Evolutionary conservation across 1,139 yeast genomes (phyloP).

Genomic region (Meyerozyma smithsonii): DNA sequence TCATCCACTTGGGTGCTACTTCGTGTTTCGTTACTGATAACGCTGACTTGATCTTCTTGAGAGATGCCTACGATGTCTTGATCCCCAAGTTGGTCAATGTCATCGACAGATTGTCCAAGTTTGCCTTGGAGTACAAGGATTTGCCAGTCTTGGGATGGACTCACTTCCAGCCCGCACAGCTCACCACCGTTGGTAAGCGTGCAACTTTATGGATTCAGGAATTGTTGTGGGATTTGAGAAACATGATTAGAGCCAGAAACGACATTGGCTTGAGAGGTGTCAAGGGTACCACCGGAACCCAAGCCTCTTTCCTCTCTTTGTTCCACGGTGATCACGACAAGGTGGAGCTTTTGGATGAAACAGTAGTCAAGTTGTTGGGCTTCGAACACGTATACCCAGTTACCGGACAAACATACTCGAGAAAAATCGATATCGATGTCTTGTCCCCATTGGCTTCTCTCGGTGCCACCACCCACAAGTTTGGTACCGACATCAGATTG

Average conservation of each 20-base stretch:
- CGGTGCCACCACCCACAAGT: conserved; percentile 96
- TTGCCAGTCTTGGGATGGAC: conserved; percentile 99
- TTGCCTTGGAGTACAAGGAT: conserved; percentile 90
- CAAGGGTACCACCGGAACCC: conserved; percentile 99
- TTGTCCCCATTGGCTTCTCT: conserved; percentile 89
- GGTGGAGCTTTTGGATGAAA: conserved; percentile 86
- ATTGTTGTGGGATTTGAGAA: conserved; percentile 94
- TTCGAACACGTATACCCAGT: conserved; percentile 95
- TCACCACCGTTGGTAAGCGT: conserved; percentile 97
- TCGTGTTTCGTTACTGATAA: conserved; percentile 97
- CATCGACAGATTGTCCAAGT: conserved; percentile 80
- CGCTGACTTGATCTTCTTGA: conserved; percentile 91
- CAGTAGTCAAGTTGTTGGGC: conserved; percentile 89
- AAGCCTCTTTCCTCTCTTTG: conserved; percentile 88
- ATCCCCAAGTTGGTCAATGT: conserved; percentile 96
- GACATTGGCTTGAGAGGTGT: conserved; percentile 97
- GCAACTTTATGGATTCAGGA: conserved; percentile 98
- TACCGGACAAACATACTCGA: conserved; percentile 96
- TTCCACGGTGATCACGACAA: conserved; percentile 97
- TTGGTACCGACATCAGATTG: conserved; percentile 94
- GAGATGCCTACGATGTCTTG: conserved; percentile 90
- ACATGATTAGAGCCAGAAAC: conserved; percentile 91
- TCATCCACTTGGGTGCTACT: conserved; percentile 97
- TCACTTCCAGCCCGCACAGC: conserved; percentile 99
- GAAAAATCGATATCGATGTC: conserved; percentile 95